These are phyloP conservation scores for Calocybe indica DNA, from an alignment of 768 basidiomycete species.

Conservation along the genomic window DNA sequence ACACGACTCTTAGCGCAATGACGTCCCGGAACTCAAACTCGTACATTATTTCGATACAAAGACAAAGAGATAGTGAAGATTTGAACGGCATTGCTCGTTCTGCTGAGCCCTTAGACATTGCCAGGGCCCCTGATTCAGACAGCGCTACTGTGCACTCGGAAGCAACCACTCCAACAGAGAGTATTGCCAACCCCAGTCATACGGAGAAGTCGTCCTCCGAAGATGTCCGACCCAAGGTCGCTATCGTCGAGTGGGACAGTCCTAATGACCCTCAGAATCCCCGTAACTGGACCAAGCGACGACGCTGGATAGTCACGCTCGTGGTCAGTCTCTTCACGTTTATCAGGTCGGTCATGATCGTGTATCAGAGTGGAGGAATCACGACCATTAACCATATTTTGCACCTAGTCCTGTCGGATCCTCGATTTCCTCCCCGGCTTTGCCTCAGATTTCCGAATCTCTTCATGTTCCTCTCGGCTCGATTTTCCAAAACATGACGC, in stretches of 20 bases:
- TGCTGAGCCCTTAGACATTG: too few species aligned
- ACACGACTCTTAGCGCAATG: not conserved
- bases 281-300: conserved; percentile 36
- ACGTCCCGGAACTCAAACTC: too few species aligned
- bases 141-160: not conserved
- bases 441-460: conserved; percentile 20
- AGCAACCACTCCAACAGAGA: not conserved
- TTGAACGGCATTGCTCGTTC: too few species aligned
- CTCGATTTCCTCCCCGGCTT: conserved; percentile 23
- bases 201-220: not conserved
- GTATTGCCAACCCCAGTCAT: not conserved
- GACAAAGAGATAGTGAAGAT: too few species aligned
- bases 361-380: too few species aligned
- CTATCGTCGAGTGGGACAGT: conserved; percentile 22
- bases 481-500: conserved; percentile 31
- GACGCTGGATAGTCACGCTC: conserved; percentile 42
- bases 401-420: conserved; percentile 23
- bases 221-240: not conserved
- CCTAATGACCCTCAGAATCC: conserved; percentile 22
- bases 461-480: conserved; percentile 22
- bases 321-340: conserved; percentile 52
- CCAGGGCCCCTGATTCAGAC: too few species aligned
- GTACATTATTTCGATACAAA: too few species aligned
- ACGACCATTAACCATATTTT: not conserved
- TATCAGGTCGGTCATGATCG: conserved; percentile 23